Percentiles rank a stretch among this genome's conserved stretches.
phyloP scores from a whole-genome alignment of 2,329 filamentous ascomycete species.

The Neonectria magnoliae region DNA sequence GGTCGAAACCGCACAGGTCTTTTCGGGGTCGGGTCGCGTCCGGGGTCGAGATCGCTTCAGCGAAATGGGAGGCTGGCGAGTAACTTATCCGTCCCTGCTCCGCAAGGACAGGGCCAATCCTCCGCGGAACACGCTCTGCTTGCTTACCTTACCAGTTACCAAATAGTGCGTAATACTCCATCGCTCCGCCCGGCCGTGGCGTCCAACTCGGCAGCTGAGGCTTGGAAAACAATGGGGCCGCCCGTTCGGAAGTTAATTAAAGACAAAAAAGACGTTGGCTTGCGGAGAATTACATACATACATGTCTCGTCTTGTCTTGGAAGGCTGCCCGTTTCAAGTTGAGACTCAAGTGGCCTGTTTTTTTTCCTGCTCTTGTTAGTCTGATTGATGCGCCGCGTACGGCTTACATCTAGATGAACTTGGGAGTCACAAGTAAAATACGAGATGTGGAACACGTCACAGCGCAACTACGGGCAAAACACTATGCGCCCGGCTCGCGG shows the following conservation, averaged over 20 bases:
- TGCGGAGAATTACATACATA: conserved; percentile 14
- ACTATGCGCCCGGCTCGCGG: neutral
- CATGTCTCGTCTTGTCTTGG: neutral
- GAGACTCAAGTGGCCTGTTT: conserved; percentile 29
- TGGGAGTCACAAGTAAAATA: neutral
- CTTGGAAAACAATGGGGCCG: conserved; percentile 1
- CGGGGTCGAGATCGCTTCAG: conserved; percentile 1
- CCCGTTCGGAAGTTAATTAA: neutral
- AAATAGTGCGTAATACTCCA: neutral
- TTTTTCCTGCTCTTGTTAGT: conserved; percentile 28
- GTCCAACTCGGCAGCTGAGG: conserved; percentile 11
- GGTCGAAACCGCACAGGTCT: neutral
- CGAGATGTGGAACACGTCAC: conserved; percentile 24
- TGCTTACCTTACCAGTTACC: conserved; percentile 4
- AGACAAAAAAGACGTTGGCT: conserved; percentile 6
- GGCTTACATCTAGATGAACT: neutral
- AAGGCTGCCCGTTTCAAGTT: conserved; percentile 24
- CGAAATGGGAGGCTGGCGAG: conserved; percentile 16
- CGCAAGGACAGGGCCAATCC: conserved; percentile 9
- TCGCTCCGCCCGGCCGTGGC: neutral
- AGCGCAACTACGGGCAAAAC: conserved; percentile 9
- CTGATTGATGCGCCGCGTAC: conserved; percentile 15
- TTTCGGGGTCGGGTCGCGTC: neutral
- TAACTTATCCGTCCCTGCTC: conserved; percentile 6
- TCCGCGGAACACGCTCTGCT: neutral